Evolutionary conservation across 345 rosid genomes (phyloP).

Genomic region (Kandelia obovata): DNA sequence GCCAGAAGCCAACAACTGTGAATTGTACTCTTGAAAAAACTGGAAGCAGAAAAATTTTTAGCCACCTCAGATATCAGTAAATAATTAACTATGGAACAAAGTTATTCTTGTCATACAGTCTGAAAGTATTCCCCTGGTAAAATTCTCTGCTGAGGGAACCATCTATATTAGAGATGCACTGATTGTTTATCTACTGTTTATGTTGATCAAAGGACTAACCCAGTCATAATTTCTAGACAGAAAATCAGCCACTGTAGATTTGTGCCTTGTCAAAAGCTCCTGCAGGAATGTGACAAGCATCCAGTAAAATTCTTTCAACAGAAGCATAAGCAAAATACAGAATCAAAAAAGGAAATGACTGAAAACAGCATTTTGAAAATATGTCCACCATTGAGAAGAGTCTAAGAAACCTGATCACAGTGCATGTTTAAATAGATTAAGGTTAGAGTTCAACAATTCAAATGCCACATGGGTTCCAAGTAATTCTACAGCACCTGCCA

Average conservation of each 20-base stretch:
- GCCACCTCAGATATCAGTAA: neutral
- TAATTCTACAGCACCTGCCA: too few species aligned
- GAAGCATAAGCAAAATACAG: too few species aligned
- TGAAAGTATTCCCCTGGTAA: neutral
- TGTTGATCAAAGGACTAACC: slow-evolving; percentile 26
- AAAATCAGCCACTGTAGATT: slow-evolving; percentile 47
- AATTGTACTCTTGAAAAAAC: slow-evolving; percentile 48
- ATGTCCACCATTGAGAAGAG: too few species aligned
- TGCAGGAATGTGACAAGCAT: slow-evolving; percentile 12
- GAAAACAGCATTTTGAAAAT: too few species aligned
- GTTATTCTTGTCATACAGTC: neutral
- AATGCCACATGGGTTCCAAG: too few species aligned
- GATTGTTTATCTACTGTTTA: too few species aligned
- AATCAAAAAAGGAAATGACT: too few species aligned
- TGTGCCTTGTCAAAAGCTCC: slow-evolving; percentile 53
- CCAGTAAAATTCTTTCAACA: neutral
- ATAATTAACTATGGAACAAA: neutral
- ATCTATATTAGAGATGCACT: neutral
- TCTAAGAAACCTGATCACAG: too few species aligned
- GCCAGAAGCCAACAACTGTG: slow-evolving; percentile 34
- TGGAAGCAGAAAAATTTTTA: slow-evolving; percentile 9
- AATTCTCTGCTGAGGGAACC: too few species aligned
- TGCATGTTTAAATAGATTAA: too few species aligned
- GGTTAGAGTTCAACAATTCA: too few species aligned
- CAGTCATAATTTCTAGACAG: slow-evolving; percentile 42